Evolutionary conservation across 2,329 filamentous ascomycete species (phyloP), one percentile per base, ranked within the genome.

Genomic region (Fusarium drepaniforme): DNA sequence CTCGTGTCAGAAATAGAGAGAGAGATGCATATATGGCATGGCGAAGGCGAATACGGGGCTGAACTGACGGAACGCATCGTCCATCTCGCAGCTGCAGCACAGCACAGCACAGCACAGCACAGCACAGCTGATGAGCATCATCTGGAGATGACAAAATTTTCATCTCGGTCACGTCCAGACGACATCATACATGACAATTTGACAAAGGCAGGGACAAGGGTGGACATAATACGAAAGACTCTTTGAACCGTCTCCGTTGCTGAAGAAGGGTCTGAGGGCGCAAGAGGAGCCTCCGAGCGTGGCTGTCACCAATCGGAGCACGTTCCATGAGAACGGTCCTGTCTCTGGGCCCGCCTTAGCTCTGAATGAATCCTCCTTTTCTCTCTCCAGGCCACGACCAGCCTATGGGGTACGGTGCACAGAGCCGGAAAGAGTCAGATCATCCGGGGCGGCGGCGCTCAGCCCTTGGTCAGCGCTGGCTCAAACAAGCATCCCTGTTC

Each of bases 301-400:
- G 25, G 44, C 8, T n/a, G 51, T 66, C 23, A 46, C 76, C 76
- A 78, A 78, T 78, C 76, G 76, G 76, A 78, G 76, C 68, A 44
- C 64, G 74, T 78, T 78, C 76, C 76, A 78, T 25, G 73, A 69
- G 76, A 66, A 68, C 72, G 76, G 76, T 78, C 74, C 72, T 71
- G 69, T 75, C 72, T 23, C 44, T 68, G 68, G 44, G 58, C 46
- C 65, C 53, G 64, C 59, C 70, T 72, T 71, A 74, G 75, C 67
- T 66, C 62, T 66, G 64, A 64, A 65, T 57, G 68, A 74, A 69
- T 62, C 61, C 72, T 74, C 66, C 66, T 59, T 66, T 71, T 53
- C 28, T 3, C 25, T 56, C 61, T 71, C 53, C 66, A 59, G 46
- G n/a, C 9, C 30, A 51, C 25, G 16, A 51, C 71, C 56, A 56